Percentiles rank a stretch among this genome's conserved stretches.
Evolutionary conservation across 495 filamentous ascomycete species (phyloP).

Genomic region (Immersiella caudata): DNA sequence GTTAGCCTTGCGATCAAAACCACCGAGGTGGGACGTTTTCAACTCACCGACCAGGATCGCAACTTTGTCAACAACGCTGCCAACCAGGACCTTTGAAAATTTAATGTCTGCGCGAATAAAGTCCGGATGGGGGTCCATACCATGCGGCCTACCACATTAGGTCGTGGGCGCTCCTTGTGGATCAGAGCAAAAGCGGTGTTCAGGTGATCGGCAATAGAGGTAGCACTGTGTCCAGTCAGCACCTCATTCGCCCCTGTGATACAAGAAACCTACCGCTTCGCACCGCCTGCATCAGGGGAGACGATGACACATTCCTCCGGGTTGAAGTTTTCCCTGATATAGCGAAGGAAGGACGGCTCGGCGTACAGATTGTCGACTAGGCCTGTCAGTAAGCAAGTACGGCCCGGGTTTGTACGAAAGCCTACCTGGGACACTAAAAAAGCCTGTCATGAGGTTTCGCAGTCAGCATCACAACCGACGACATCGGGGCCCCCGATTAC

Average conservation of each 20-base stretch:
- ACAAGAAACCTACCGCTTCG: constrained; percentile 75
- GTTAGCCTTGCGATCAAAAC: neutral
- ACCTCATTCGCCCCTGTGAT: neutral
- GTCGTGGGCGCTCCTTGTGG: constrained; percentile 94
- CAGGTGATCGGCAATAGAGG: constrained; percentile 92
- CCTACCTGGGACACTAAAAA: constrained; percentile 89
- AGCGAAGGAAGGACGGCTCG: constrained; percentile 87
- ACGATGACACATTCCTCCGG: constrained; percentile 90
- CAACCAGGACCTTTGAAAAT: constrained; percentile 70
- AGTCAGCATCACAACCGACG: neutral
- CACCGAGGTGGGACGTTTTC: neutral
- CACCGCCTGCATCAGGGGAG: constrained; percentile 93
- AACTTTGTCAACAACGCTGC: constrained; percentile 65
- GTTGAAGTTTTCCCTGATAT: constrained; percentile 85
- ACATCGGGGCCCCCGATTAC: neutral
- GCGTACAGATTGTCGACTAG: constrained; percentile 88
- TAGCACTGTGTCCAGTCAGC: constrained; percentile 59
- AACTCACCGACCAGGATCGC: constrained; percentile 53
- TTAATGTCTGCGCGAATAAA: constrained; percentile 41
- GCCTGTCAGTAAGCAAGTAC: neutral
- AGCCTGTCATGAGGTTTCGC: constrained; percentile 62
- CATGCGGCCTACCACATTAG: constrained; percentile 96
- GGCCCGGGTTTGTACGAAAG: constrained; percentile 30
- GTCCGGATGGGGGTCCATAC: constrained; percentile 70
- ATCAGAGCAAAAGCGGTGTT: constrained; percentile 97